phyloP scores from a whole-genome alignment of 2,329 filamentous ascomycete species.

The Aspergillus pseudoterreus region DNA sequence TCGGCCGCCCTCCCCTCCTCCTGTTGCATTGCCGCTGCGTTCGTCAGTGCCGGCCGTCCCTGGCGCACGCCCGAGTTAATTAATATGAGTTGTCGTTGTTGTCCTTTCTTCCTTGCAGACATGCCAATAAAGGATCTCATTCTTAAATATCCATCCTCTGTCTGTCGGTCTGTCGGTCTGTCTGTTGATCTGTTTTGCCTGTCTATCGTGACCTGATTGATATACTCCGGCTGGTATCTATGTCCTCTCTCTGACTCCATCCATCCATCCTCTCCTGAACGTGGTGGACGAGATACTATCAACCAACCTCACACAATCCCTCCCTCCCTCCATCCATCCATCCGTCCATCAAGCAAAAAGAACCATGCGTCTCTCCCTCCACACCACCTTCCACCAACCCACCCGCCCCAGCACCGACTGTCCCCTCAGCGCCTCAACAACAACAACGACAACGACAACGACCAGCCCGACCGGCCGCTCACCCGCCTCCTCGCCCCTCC shows the following conservation, averaged over 20 bases:
- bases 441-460: slow-evolving; percentile 23
- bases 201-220: too few species aligned
- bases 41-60: neutral
- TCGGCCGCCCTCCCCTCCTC: neutral
- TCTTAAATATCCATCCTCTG: too few species aligned
- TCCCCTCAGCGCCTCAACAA: slow-evolving; percentile 26
- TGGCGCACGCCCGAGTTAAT: neutral
- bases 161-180: too few species aligned
- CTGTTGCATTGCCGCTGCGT: neutral
- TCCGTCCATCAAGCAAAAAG: neutral
- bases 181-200: too few species aligned
- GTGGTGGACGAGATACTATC: too few species aligned
- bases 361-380: slow-evolving; percentile 22
- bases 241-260: neutral
- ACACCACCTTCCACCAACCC: slow-evolving; percentile 25
- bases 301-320: neutral
- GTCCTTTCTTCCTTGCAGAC: neutral
- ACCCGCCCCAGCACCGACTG: slow-evolving; percentile 15
- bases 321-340: neutral
- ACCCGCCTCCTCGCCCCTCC: slow-evolving; percentile 21
- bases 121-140: too few species aligned
- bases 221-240: too few species aligned
- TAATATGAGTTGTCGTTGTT: neutral
- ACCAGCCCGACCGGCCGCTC: slow-evolving; percentile 28
- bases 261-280: too few species aligned